A percentile compares a stretch with the other conserved stretches of the same genome.
These are phyloP conservation scores for Starmerella powellii DNA, from an alignment of 805 yeast genomes.

Conservation along the genomic window DNA sequence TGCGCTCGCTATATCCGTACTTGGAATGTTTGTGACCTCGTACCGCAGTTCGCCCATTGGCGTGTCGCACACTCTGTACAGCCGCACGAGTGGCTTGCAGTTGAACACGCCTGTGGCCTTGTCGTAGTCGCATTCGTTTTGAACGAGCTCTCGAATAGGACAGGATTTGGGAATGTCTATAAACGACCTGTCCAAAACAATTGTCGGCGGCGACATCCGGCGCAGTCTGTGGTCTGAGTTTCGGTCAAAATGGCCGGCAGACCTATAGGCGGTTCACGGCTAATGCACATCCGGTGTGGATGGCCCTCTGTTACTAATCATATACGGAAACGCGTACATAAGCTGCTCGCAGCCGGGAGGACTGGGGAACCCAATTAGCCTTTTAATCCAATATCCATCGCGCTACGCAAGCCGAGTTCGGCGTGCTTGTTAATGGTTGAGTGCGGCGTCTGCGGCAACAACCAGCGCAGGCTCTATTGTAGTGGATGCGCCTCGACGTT, in stretches of 20 bases:
- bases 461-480: conserved; percentile 19
- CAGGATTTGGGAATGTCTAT: conserved; percentile 12
- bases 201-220: conserved; percentile 19
- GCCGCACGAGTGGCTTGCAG: conserved; percentile 13
- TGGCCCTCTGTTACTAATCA: no score
- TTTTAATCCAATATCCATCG: no score
- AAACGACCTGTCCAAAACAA: conserved; percentile 8
- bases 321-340: no score
- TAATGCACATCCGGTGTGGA: no score
- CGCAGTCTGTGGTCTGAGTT: no score
- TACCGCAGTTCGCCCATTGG: conserved; percentile 9
- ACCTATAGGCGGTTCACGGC: no score
- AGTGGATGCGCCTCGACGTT: conserved; percentile 22
- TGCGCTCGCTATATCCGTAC: background rate
- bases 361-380: no score
- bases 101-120: background rate
- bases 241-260: no score
- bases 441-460: conserved; percentile 23
- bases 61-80: conserved; percentile 12
- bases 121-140: conserved; percentile 15
- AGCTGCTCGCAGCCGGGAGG: no score
- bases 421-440: conserved; percentile 5
- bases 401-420: background rate
- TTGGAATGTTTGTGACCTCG: conserved; percentile 9
- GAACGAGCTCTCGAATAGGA: conserved; percentile 12